These are phyloP conservation scores for Mallotus japonicus DNA, from an alignment of 441 rosid genomes.

Conservation along the genomic window DNA sequence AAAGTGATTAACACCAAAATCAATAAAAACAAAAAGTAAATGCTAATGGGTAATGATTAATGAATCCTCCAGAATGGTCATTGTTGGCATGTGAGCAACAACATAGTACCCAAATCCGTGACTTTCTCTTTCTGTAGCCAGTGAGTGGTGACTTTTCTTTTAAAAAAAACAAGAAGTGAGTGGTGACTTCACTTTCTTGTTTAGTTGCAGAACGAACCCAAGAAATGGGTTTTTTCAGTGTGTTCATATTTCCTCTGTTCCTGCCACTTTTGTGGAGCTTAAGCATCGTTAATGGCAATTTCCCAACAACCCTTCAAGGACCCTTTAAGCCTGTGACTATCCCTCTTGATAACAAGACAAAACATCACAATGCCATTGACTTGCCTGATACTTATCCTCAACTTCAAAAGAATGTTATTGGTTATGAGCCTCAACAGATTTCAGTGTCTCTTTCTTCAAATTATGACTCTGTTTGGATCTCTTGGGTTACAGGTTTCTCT, in stretches of 20 bases:
- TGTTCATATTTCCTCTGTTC: not conserved
- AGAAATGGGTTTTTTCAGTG: not conserved
- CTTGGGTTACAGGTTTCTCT: slow-evolving; percentile 74
- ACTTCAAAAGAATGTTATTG: slow-evolving; percentile 50
- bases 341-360: slow-evolving; percentile 50
- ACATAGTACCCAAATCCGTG: too few relatives aligned
- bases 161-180: too few relatives aligned
- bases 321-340: slow-evolving; percentile 66
- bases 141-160: too few relatives aligned
- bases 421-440: slow-evolving; percentile 70
- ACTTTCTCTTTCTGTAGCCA: too few relatives aligned
- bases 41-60: too few relatives aligned
- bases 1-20: too few relatives aligned
- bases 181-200: not conserved
- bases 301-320: slow-evolving; percentile 65
- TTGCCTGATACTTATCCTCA: slow-evolving; percentile 65
- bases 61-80: too few relatives aligned
- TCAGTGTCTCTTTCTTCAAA: slow-evolving; percentile 62
- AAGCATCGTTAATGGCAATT: slow-evolving; percentile 27
- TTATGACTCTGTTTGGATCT: slow-evolving; percentile 73
- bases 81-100: too few relatives aligned
- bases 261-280: slow-evolving; percentile 16
- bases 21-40: too few relatives aligned
- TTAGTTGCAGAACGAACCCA: not conserved
- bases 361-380: slow-evolving; percentile 56